Conservation (phyloP, 2,329 filamentous ascomycete species). For the Phyllosticta citriasiana region DNA sequence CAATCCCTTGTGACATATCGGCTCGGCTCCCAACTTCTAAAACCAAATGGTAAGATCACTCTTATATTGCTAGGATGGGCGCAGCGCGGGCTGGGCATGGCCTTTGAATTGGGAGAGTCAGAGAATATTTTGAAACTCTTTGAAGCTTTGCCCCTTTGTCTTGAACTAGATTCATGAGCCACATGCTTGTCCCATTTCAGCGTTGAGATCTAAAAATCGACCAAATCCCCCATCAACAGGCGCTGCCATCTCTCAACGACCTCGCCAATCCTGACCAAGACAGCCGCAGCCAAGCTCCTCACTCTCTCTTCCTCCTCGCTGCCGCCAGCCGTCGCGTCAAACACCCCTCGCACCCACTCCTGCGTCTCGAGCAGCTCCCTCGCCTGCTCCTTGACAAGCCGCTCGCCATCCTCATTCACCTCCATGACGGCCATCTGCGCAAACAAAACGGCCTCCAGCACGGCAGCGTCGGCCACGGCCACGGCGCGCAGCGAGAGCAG, state of each 20-base stretch:
- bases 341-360: constrained; percentile 73
- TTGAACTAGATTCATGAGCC: too few species aligned
- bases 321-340: constrained; percentile 44
- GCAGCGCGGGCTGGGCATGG: too few species aligned
- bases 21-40: too few species aligned
- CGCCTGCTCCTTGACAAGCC: constrained; percentile 63
- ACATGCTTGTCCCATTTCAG: too few species aligned
- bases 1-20: too few species aligned
- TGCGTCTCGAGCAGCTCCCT: constrained; percentile 74
- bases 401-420: constrained; percentile 63
- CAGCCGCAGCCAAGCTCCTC: constrained; percentile 66
- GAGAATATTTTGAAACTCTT: too few species aligned
- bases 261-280: constrained; percentile 69
- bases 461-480: constrained; percentile 44
- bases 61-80: too few species aligned
- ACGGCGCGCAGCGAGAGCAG: constrained; percentile 54
- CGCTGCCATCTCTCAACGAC: constrained; percentile 73
- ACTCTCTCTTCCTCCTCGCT: constrained; percentile 65
- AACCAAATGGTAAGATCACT: too few species aligned
- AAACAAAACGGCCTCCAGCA: constrained; percentile 68
- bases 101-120: too few species aligned
- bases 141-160: too few species aligned
- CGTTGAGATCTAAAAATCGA: constrained; percentile 19
- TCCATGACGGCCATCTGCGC: constrained; percentile 72
- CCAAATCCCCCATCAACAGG: constrained; percentile 60